phyloP scores from a whole-genome alignment of 225 moss, liverwort and hornwort genomes.

The Marchantia polymorpha region DNA sequence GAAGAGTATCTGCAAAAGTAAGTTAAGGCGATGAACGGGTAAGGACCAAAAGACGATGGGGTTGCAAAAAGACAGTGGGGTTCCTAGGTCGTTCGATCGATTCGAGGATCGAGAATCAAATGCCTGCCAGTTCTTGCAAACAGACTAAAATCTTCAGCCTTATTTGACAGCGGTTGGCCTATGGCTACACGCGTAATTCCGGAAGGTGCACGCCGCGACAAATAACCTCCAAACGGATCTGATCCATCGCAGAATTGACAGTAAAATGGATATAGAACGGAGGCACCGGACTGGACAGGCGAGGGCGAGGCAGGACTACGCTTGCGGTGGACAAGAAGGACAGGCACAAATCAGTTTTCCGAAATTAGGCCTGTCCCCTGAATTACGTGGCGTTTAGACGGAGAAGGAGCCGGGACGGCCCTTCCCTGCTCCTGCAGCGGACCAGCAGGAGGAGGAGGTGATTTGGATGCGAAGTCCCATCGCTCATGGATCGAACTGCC shows the following conservation, averaged over 20 bases:
- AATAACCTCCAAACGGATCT: not conserved
- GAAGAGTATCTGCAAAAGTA: not conserved
- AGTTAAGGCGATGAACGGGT: not conserved
- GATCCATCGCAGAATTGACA: not conserved
- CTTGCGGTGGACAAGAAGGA: not conserved
- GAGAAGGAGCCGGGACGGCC: not conserved
- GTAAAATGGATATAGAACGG: not conserved
- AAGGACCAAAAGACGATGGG: not conserved
- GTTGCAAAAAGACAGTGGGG: not conserved
- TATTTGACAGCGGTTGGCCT: not conserved
- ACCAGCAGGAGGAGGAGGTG: not conserved
- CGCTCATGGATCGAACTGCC: not conserved
- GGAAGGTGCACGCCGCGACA: not conserved
- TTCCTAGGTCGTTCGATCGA: not conserved
- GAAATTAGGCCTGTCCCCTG: not conserved
- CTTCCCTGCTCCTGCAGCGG: too few species aligned
- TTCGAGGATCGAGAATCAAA: not conserved
- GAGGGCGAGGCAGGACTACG: not conserved
- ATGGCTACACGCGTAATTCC: not conserved
- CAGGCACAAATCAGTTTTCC: not conserved
- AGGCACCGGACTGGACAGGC: not conserved
- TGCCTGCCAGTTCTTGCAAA: not conserved
- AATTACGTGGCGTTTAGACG: not conserved
- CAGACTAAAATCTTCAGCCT: not conserved
- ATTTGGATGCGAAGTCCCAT: not conserved